Percentiles rank a stretch among this genome's conserved stretches.
Evolutionary conservation across 345 rosid species (phyloP).

Genomic region (Salix udensis): DNA sequence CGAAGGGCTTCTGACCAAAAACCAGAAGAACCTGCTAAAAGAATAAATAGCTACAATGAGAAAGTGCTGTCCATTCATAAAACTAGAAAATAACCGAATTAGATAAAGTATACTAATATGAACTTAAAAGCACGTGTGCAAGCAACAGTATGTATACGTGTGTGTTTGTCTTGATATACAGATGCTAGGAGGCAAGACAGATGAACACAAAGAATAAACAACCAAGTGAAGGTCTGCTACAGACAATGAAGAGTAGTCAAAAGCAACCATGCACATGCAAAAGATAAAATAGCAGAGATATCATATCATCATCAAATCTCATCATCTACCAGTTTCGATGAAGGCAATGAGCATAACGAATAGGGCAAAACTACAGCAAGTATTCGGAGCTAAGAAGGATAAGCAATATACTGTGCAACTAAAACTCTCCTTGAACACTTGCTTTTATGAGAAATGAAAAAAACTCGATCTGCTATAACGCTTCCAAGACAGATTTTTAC

Average conservation of each 20-base stretch:
- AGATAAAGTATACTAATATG: background rate
- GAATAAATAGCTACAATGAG: background rate
- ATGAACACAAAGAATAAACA: background rate
- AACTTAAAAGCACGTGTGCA: background rate
- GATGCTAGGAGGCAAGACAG: background rate
- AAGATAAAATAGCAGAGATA: background rate
- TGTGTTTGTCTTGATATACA: background rate
- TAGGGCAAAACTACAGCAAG: background rate
- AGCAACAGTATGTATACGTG: background rate
- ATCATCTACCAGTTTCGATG: background rate
- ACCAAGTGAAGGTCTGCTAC: background rate
- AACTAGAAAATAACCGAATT: background rate
- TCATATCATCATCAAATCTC: background rate
- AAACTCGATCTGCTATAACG: background rate
- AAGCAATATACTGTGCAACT: background rate
- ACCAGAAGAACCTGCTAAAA: constrained; percentile 47
- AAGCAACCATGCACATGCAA: background rate
- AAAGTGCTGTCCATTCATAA: background rate
- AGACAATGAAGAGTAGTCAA: background rate
- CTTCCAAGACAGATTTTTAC: background rate
- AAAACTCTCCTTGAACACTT: background rate
- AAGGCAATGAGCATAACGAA: background rate
- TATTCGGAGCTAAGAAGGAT: background rate
- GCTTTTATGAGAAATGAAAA: background rate
- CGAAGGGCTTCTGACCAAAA: constrained; percentile 85